Conservation (phyloP, 2,329 filamentous ascomycete species). For the Didymella sp. region DNA sequence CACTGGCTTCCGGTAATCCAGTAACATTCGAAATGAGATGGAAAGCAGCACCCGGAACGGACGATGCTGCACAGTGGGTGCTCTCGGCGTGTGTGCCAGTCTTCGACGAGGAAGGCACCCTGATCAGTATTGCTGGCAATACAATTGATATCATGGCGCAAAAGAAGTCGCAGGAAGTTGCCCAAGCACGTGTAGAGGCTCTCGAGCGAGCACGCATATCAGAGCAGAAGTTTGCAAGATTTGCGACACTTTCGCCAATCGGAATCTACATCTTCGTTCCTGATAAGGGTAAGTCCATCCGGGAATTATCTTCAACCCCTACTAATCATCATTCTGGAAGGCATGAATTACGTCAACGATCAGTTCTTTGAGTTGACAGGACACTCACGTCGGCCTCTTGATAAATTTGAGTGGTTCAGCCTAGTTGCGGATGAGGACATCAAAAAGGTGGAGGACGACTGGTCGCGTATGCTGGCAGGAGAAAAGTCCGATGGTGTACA, state of each 20-base stretch:
- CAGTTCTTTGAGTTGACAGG: slow-evolving; percentile 40
- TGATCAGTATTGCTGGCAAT: slow-evolving; percentile 42
- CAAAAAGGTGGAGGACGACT: slow-evolving; percentile 23
- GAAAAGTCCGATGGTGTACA: slow-evolving; percentile 29
- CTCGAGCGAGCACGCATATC: slow-evolving; percentile 34
- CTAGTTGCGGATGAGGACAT: slow-evolving; percentile 35
- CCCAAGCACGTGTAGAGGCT: slow-evolving; percentile 34
- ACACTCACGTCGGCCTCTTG: slow-evolving; percentile 19
- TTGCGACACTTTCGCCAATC: slow-evolving; percentile 35
- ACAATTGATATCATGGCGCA: slow-evolving; percentile 44
- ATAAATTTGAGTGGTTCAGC: slow-evolving; percentile 27
- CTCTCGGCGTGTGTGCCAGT: slow-evolving; percentile 42
- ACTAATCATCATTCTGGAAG: background rate
- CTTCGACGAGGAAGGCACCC: slow-evolving; percentile 32
- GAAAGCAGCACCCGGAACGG: slow-evolving; percentile 30
- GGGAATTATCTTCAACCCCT: background rate
- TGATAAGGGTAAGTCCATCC: slow-evolving; percentile 23
- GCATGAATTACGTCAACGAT: slow-evolving; percentile 41
- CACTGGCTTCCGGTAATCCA: slow-evolving; percentile 30
- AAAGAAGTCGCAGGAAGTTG: slow-evolving; percentile 36
- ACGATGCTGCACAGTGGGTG: slow-evolving; percentile 35
- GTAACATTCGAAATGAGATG: slow-evolving; percentile 48
- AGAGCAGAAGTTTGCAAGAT: slow-evolving; percentile 37
- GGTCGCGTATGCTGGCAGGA: slow-evolving; percentile 25
- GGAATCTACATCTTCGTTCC: slow-evolving; percentile 39